phyloP scores from a whole-genome alignment of 2,329 filamentous ascomycete species.

The Pestalotiopsis sp. region DNA sequence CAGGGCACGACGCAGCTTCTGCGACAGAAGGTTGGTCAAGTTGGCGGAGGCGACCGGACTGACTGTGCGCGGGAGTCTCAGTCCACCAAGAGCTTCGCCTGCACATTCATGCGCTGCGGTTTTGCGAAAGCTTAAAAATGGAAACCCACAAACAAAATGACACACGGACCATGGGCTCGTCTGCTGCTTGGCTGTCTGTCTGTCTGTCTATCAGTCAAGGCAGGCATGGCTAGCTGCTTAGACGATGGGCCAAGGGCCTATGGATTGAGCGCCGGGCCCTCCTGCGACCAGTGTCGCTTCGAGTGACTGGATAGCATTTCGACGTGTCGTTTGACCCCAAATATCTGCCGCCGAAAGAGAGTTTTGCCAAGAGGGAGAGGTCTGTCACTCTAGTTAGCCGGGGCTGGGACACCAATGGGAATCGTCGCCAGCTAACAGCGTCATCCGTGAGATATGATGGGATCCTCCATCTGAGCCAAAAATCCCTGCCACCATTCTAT shows the following conservation, averaged over 20 bases:
- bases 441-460: slow-evolving; percentile 4
- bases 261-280: not conserved
- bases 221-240: too few species aligned
- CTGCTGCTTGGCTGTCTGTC: not conserved
- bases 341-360: slow-evolving; percentile 16
- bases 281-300: not conserved
- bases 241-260: too few species aligned
- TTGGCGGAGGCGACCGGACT: slow-evolving; percentile 24
- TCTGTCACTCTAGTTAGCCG: slow-evolving; percentile 7
- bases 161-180: slow-evolving; percentile 17
- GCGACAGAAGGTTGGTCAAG: slow-evolving; percentile 25
- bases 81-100: slow-evolving; percentile 20
- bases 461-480: not conserved
- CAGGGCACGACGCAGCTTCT: slow-evolving; percentile 29
- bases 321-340: slow-evolving; percentile 13
- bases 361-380: slow-evolving; percentile 21
- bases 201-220: too few species aligned
- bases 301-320: not conserved
- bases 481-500: slow-evolving; percentile 5
- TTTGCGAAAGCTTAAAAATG: slow-evolving; percentile 16
- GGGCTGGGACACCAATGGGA: slow-evolving; percentile 5
- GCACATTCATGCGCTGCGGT: slow-evolving; percentile 21
- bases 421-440: slow-evolving; percentile 1
- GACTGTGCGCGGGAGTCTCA: slow-evolving; percentile 23
- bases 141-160: slow-evolving; percentile 15